Evolutionary conservation across 2,329 filamentous ascomycete genomes (phyloP).

Genomic region (Cercospora sojina): DNA sequence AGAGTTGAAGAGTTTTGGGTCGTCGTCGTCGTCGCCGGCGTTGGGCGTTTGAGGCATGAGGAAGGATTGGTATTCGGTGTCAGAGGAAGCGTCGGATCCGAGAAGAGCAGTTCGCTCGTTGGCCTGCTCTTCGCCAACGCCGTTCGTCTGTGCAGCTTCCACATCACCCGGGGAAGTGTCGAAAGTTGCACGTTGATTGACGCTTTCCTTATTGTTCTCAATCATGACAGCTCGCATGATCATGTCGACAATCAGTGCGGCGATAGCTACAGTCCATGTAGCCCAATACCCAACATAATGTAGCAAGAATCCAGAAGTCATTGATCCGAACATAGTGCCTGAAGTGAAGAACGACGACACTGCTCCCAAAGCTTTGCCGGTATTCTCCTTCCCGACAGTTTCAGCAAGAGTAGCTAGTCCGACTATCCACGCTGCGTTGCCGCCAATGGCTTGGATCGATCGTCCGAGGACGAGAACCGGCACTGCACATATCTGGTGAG

Average conservation of each 20-base stretch:
- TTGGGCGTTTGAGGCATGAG: neutral
- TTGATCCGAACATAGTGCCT: slow-evolving; percentile 20
- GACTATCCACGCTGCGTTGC: slow-evolving; percentile 25
- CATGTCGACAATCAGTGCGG: slow-evolving; percentile 16
- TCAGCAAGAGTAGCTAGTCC: slow-evolving; percentile 23
- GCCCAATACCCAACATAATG: slow-evolving; percentile 25
- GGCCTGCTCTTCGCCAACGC: neutral
- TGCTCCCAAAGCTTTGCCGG: slow-evolving; percentile 22
- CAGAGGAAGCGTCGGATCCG: neutral
- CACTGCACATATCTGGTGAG: slow-evolving; percentile 12
- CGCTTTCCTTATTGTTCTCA: slow-evolving; percentile 5
- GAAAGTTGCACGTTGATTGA: neutral
- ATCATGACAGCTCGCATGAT: slow-evolving; percentile 20
- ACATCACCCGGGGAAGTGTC: neutral
- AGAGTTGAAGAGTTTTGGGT: neutral
- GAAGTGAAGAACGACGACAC: slow-evolving; percentile 19
- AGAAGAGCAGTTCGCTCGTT: slow-evolving; percentile 11
- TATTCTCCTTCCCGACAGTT: slow-evolving; percentile 15
- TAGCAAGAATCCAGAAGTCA: slow-evolving; percentile 16
- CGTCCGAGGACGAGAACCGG: slow-evolving; percentile 20
- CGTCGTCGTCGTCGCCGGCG: neutral
- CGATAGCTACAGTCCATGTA: slow-evolving; percentile 21
- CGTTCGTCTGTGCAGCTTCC: neutral
- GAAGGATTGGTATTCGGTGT: neutral
- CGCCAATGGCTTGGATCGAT: slow-evolving; percentile 20